Conservation (phyloP, 495 filamentous ascomycete species). For the Staphylotrichum longicolle region DNA sequence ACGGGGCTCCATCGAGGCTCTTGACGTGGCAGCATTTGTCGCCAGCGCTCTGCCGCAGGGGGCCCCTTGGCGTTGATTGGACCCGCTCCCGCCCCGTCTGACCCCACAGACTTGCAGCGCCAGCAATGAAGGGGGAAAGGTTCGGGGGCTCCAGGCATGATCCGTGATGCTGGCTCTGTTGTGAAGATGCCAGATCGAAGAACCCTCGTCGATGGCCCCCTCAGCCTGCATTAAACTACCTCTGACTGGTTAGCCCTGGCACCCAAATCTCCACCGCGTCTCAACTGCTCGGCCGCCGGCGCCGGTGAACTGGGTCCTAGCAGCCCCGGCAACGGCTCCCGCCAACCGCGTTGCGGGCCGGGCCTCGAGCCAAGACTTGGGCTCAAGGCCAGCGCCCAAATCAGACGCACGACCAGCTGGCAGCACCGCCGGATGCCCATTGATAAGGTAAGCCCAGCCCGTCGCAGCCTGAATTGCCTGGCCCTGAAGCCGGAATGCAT, state of each 20-base stretch:
- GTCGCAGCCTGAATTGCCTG: constrained; percentile 21
- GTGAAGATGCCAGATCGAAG: neutral
- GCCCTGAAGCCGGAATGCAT: neutral
- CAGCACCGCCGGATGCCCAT: constrained; percentile 3
- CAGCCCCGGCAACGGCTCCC: constrained; percentile 9
- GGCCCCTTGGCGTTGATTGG: constrained; percentile 21
- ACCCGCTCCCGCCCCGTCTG: constrained; percentile 10
- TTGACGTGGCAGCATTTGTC: constrained; percentile 35
- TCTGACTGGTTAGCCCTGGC: constrained; percentile 3
- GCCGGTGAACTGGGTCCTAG: constrained; percentile 24
- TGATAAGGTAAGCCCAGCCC: constrained; percentile 11
- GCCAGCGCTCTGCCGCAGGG: constrained; percentile 25
- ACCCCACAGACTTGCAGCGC: constrained; percentile 10
- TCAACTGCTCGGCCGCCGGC: constrained; percentile 9
- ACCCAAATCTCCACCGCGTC: constrained; percentile 4
- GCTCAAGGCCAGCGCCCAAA: constrained; percentile 23
- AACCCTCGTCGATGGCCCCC: neutral
- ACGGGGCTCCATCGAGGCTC: constrained; percentile 18
- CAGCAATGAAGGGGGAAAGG: constrained; percentile 1
- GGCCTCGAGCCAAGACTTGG: constrained; percentile 27
- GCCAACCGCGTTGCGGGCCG: constrained; percentile 27
- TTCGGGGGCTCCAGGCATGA: neutral
- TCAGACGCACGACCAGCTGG: constrained; percentile 9
- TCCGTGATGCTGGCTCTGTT: neutral
- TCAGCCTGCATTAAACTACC: constrained; percentile 4